Conservation (phyloP, 176 grass and related monocot genomes). For the Zea luxurians region DNA sequence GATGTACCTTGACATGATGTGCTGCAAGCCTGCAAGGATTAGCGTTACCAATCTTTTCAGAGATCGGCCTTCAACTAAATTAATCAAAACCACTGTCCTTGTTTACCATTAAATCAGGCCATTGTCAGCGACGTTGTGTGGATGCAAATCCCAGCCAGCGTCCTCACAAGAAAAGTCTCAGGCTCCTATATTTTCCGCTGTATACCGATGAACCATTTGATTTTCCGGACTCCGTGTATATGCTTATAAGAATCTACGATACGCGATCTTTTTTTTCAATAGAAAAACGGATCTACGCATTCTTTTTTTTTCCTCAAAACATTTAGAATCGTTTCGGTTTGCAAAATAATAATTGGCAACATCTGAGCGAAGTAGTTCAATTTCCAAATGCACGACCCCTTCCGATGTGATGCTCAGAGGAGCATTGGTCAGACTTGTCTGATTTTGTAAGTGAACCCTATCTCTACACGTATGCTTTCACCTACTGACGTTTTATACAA, state of each 20-base stretch:
- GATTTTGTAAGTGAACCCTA: constrained; percentile 2
- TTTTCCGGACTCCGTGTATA: no score
- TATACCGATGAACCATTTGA: no score
- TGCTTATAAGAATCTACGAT: no score
- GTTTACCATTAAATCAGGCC: neutral
- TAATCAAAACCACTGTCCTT: neutral
- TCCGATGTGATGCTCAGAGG: neutral
- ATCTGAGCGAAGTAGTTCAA: neutral
- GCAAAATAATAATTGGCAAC: no score
- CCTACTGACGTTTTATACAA: constrained; percentile 32
- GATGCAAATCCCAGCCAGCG: neutral
- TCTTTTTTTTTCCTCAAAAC: neutral
- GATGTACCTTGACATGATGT: constrained; percentile 22
- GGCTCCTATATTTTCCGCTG: no score
- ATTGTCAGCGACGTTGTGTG: neutral
- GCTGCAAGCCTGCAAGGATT: neutral
- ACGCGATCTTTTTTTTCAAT: neutral
- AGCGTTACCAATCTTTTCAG: constrained; percentile 37
- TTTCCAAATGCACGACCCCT: neutral
- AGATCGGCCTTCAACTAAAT: constrained; percentile 26
- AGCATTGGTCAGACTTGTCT: neutral
- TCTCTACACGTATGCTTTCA: constrained; percentile 41
- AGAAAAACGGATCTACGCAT: neutral
- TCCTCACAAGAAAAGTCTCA: no score
- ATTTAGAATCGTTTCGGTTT: neutral